A percentile compares a stretch with the other conserved stretches of the same genome.
These are phyloP conservation scores for Nothomitra cinnamomea DNA, from an alignment of 2,329 filamentous ascomycete genomes.

Conservation along the genomic window DNA sequence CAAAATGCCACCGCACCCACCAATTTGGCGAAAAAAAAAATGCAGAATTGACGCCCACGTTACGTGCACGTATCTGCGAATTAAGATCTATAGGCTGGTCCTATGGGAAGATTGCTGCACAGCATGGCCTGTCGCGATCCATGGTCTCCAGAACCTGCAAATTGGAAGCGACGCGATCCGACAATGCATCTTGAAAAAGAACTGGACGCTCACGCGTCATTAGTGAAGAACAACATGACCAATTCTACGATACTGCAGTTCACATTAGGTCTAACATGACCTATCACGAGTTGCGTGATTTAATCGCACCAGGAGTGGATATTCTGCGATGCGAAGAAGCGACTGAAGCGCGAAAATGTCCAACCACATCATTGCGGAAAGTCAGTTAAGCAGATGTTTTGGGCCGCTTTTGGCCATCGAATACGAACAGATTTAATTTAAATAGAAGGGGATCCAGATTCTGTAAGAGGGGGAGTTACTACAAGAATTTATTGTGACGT, in stretches of 20 bases:
- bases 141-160: not conserved
- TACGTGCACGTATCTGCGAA: not conserved
- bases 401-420: not conserved
- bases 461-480: too few species aligned
- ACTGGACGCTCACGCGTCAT: not conserved
- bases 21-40: not conserved
- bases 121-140: not conserved
- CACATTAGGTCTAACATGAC: not conserved
- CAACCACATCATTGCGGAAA: too few species aligned
- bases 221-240: not conserved
- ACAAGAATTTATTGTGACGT: too few species aligned
- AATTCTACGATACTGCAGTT: too few species aligned
- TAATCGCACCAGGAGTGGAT: not conserved
- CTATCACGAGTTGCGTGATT: not conserved
- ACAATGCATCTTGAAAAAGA: not conserved
- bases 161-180: not conserved
- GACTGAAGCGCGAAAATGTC: too few species aligned
- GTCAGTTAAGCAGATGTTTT: too few species aligned
- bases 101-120: not conserved
- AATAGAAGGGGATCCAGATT: too few species aligned
- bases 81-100: not conserved
- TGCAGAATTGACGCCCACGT: not conserved
- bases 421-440: not conserved
- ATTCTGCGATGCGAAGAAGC: too few species aligned
- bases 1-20: not conserved